phyloP scores from a whole-genome alignment of 2,329 filamentous ascomycete genomes.

The Endocalyx cinctus region DNA sequence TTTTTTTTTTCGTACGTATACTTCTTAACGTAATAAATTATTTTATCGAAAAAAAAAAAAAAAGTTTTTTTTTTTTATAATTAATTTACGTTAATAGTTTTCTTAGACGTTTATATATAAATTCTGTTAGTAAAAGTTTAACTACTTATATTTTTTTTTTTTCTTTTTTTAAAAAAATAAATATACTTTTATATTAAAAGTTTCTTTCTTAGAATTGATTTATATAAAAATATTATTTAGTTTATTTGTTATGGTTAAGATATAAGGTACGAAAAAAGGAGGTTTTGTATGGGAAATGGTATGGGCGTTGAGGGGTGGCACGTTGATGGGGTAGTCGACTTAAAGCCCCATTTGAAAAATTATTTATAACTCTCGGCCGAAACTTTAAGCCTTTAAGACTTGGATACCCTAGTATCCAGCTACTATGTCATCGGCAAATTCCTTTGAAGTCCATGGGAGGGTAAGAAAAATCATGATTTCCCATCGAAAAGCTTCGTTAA shows the following conservation, averaged over 20 bases:
- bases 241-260: slow-evolving; percentile 1
- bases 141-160: background rate
- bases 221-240: slow-evolving; percentile 1
- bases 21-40: background rate
- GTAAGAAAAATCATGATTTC: no score
- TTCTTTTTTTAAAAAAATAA: slow-evolving; percentile 1
- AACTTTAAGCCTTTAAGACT: no score
- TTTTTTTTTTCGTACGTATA: slow-evolving; percentile 1
- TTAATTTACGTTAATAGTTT: slow-evolving; percentile 1
- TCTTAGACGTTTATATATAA: background rate
- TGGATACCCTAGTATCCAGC: no score
- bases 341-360: no score
- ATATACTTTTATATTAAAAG: background rate
- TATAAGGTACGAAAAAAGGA: no score
- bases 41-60: background rate
- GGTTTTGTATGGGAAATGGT: no score
- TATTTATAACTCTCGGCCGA: no score
- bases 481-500: no score
- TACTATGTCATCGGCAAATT: no score
- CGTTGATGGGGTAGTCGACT: no score
- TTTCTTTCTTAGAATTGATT: slow-evolving; percentile 1
- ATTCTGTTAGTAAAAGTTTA: background rate
- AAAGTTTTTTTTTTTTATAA: slow-evolving; percentile 1
- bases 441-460: no score
- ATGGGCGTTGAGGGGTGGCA: no score